These are phyloP conservation scores for Trichophyton simii DNA, from an alignment of 2,329 filamentous ascomycete genomes.

Conservation along the genomic window DNA sequence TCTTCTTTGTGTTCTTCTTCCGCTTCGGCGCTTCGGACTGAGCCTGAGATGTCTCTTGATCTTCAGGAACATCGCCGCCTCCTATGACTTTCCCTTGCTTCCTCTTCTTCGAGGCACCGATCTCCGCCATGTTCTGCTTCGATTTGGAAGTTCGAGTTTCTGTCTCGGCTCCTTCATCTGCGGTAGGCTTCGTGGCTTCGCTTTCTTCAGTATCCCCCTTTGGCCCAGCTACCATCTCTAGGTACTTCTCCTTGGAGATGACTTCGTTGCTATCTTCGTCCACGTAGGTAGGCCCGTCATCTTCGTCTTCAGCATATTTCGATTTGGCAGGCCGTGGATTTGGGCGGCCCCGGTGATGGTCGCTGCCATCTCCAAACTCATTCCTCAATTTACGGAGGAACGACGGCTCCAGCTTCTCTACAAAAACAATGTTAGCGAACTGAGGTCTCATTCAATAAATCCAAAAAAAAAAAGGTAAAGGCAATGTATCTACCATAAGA, in stretches of 20 bases:
- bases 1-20: conserved; percentile 32
- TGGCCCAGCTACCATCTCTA: conserved; percentile 24
- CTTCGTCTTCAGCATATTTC: conserved; percentile 27
- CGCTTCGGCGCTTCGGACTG: conserved; percentile 14
- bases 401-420: conserved; percentile 31
- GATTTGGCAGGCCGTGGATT: conserved; percentile 25
- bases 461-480: background rate
- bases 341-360: conserved; percentile 26
- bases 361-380: conserved; percentile 25
- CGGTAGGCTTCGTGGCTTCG: conserved; percentile 1
- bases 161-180: conserved; percentile 1
- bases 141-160: conserved; percentile 7
- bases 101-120: conserved; percentile 31
- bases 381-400: conserved; percentile 32
- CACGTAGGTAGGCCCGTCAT: conserved; percentile 34
- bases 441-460: background rate
- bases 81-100: conserved; percentile 30
- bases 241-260: conserved; percentile 33
- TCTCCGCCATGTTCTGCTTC: conserved; percentile 29
- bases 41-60: conserved; percentile 12
- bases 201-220: conserved; percentile 10
- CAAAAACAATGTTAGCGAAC: background rate
- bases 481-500: conserved; percentile 27
- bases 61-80: conserved; percentile 18
- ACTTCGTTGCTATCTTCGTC: conserved; percentile 33